Evolutionary conservation across 805 yeast genomes (phyloP).

Genomic region (Sugiyamaella floridensis): DNA sequence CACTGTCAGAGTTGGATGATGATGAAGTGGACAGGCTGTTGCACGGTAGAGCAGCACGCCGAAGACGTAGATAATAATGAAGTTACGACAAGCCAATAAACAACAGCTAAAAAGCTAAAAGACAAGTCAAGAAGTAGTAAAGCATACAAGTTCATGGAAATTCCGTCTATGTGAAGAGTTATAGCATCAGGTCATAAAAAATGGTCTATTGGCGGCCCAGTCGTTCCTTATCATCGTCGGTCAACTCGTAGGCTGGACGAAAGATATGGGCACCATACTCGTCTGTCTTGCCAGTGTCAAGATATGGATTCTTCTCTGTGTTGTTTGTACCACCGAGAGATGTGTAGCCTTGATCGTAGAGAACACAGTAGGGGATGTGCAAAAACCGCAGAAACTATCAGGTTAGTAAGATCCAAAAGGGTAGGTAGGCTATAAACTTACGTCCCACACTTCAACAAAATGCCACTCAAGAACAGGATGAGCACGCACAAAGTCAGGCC

Average conservation of each 20-base stretch:
- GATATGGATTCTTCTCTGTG: constrained; percentile 66
- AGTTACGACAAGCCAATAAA: not conserved
- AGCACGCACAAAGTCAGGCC: constrained; percentile 82
- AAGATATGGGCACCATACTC: constrained; percentile 44
- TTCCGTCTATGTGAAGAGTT: not conserved
- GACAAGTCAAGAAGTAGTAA: too few species aligned
- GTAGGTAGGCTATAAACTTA: not conserved
- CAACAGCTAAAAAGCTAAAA: not conserved
- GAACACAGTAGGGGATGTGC: constrained; percentile 58
- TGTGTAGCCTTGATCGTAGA: constrained; percentile 83
- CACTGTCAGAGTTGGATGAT: constrained; percentile 14
- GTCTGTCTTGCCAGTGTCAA: constrained; percentile 27
- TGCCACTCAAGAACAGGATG: constrained; percentile 91
- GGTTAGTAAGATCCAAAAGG: not conserved
- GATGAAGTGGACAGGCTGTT: constrained; percentile 5
- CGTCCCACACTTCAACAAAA: constrained; percentile 70
- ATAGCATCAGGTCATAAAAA: not conserved
- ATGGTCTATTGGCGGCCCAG: constrained; percentile 29
- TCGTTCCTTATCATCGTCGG: constrained; percentile 55
- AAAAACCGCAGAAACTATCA: constrained; percentile 48
- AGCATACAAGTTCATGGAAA: not conserved
- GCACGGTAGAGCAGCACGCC: not conserved
- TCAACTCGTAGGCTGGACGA: constrained; percentile 39
- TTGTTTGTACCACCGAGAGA: constrained; percentile 74
- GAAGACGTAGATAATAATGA: constrained; percentile 2